Evolutionary conservation across 208 protist species (phyloP).

Genomic region (Acanthamoeba healyi): DNA sequence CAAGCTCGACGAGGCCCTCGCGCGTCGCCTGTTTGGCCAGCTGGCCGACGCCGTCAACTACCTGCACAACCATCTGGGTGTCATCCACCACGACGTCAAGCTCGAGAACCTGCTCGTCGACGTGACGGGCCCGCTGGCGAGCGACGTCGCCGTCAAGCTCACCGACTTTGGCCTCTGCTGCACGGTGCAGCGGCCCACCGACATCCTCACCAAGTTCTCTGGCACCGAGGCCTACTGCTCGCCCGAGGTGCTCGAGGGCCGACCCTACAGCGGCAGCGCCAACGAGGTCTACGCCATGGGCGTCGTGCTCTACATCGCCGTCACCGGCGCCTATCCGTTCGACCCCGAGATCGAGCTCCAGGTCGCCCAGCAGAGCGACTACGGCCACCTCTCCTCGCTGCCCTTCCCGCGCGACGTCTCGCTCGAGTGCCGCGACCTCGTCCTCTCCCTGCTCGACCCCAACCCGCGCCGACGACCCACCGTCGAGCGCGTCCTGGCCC

Average conservation of each 20-base stretch:
- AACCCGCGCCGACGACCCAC: constrained; percentile 92
- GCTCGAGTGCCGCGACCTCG: constrained; percentile 16
- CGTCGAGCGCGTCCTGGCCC: constrained; percentile 91
- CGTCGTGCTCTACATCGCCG: constrained; percentile 98
- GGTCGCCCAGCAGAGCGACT: constrained; percentile 55
- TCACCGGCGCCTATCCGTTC: constrained; percentile 97
- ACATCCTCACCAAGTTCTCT: constrained; percentile 90
- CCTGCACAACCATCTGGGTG: constrained; percentile 91
- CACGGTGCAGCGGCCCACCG: background rate
- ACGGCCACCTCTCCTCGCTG: constrained; percentile 27
- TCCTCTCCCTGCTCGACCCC: constrained; percentile 89
- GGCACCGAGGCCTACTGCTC: constrained; percentile 97
- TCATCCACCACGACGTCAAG: constrained; percentile 90
- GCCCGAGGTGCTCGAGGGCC: constrained; percentile 90
- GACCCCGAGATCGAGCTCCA: constrained; percentile 85
- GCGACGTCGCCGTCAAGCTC: constrained; percentile 7
- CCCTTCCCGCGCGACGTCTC: background rate
- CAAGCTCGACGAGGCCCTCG: constrained; percentile 91
- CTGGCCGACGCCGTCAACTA: constrained; percentile 94
- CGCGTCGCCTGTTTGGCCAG: constrained; percentile 94
- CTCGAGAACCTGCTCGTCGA: constrained; percentile 91
- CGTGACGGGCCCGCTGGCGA: background rate
- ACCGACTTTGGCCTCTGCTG: constrained; percentile 71
- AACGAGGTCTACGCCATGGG: constrained; percentile 98
- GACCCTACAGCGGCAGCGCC: constrained; percentile 92